These are phyloP conservation scores for Zygosaccharomyces rouxii DNA, from an alignment of 805 yeast species.

Conservation along the genomic window DNA sequence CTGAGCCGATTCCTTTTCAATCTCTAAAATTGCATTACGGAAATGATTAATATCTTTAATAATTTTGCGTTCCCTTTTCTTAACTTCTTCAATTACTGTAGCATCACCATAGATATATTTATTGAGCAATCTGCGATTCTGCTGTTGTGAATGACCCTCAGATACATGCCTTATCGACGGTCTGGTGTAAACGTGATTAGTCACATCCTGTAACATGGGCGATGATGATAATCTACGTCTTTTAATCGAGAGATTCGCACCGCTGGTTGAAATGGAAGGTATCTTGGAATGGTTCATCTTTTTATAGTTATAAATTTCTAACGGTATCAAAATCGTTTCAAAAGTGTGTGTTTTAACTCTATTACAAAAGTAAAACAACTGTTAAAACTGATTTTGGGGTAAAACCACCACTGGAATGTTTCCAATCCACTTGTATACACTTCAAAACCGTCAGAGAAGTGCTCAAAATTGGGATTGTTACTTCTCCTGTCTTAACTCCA, in stretches of 20 bases:
- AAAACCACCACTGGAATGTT: neutral
- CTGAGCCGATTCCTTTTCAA: constrained; percentile 24
- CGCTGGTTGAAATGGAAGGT: constrained; percentile 16
- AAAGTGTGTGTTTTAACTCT: neutral
- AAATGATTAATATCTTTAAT: constrained; percentile 29
- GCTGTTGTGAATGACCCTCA: constrained; percentile 9
- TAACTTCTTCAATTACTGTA: constrained; percentile 30
- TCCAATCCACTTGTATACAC: neutral
- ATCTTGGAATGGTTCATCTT: constrained; percentile 16
- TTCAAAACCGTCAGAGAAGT: neutral
- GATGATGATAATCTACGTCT: constrained; percentile 13
- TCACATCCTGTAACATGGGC: constrained; percentile 19
- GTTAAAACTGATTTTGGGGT: neutral
- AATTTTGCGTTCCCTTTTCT: constrained; percentile 31
- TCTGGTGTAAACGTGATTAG: constrained; percentile 14
- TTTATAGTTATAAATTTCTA: neutral
- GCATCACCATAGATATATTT: constrained; percentile 33
- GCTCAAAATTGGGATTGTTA: neutral
- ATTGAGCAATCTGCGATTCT: constrained; percentile 22
- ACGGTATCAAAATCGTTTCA: neutral
- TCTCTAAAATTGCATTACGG: constrained; percentile 27
- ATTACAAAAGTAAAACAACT: neutral
- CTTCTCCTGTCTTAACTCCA: neutral
- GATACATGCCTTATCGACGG: constrained; percentile 8
- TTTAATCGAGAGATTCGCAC: constrained; percentile 6